Conservation (phyloP, 345 rosid species). For the Euphorbia pulcherrima region DNA sequence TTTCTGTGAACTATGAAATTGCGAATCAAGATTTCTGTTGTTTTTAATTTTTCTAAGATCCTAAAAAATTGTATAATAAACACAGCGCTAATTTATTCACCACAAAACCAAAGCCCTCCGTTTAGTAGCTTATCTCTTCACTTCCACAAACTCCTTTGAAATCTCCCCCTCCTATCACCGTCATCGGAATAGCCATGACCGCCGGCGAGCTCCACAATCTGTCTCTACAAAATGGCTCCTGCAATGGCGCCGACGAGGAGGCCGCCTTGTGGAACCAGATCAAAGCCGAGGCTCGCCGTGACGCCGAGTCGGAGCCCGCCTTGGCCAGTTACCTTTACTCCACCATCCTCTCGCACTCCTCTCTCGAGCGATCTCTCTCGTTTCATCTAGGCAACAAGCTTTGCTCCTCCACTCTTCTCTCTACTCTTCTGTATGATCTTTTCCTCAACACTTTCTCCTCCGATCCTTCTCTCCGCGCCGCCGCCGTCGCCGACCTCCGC, state of each 20-base stretch:
- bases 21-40: no score
- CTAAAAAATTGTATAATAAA: no score
- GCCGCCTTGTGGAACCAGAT: slow-evolving; percentile 79
- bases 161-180: background rate
- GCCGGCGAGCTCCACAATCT: slow-evolving; percentile 50
- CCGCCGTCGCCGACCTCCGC: slow-evolving; percentile 88
- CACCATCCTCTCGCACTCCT: slow-evolving; percentile 87
- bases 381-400: slow-evolving; percentile 96
- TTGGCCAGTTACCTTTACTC: slow-evolving; percentile 91
- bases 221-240: slow-evolving; percentile 19
- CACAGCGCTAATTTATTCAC: no score
- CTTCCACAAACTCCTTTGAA: background rate
- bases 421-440: slow-evolving; percentile 89
- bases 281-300: slow-evolving; percentile 82
- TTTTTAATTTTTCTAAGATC: no score
- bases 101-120: background rate
- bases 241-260: slow-evolving; percentile 40
- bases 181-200: slow-evolving; percentile 34
- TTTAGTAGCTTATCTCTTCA: background rate
- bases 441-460: slow-evolving; percentile 76
- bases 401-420: slow-evolving; percentile 91
- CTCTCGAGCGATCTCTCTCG: slow-evolving; percentile 80
- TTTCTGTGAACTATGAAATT: no score
- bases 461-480: slow-evolving; percentile 65
- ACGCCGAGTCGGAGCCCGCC: slow-evolving; percentile 94